Base-by-base conservation (phyloP, 1,284 basidiomycete species). In the Malassezia obtusa region DNA sequence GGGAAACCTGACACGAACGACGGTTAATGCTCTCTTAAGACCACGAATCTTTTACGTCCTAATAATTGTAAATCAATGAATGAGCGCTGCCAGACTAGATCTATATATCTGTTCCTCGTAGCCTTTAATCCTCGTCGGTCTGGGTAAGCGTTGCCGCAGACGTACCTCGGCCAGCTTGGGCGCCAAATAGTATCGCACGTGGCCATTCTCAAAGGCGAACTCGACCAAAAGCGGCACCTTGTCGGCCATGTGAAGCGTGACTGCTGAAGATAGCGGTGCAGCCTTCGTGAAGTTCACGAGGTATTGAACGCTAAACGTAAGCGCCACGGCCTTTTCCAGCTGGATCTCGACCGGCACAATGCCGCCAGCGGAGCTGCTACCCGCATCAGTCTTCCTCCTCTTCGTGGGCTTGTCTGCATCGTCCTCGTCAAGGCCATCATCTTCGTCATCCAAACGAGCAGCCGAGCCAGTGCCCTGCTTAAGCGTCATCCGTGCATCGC, bases 291-390 rank as follows among this genome's bases (percentile, higher is more conserved):
- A 99, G 79, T 95, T 95, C 75, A 86, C 83, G 26, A 99, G 83
- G 77, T 98, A 99, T 77, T 98, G 96, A 70, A 96, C 80, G 32
- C 87, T 89, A 78, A 99, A 99, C 1, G 90, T 96, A 51, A 98
- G 79, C 36, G 84, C 84, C 62, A 98, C 92, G 63, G 87, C 84
- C 75, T 87, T 84, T 37, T 66, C 58, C 40, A 75, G 62, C 35
- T 65, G 57, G 50, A 72, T 71, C 40, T 61, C 58, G 26, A 73
- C 68, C 38, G 70, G 67, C 1, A 71, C 67, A 30, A 83, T 79
- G 59, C 54, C 59, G n/a, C 48, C 49, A 14, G 54, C 47, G 14
- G 49, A 38, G 26, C 50, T 45, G 32, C 50, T 50, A 43, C 50
- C 50, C 39, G 53, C 60, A 11, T 45, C 33, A 8, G 44, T 41